A percentile compares a stretch with the other conserved stretches of the same genome.
phyloP scores from a whole-genome alignment of 2,329 filamentous ascomycete species.

The Cryphonectria parasitica region DNA sequence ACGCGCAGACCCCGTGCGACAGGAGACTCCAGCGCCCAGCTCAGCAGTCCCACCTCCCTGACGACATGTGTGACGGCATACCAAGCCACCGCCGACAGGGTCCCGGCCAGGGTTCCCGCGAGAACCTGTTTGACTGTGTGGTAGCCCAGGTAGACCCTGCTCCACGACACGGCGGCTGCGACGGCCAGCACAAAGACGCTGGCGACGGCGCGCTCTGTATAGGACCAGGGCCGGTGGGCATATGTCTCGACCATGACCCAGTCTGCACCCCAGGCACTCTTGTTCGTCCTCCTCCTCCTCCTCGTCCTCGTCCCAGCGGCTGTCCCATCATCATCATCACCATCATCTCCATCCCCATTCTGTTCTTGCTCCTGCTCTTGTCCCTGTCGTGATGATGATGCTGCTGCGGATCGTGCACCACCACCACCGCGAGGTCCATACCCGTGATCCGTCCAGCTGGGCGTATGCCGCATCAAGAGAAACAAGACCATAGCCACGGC shows the following conservation, averaged over 20 bases:
- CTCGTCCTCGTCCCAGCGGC: background rate
- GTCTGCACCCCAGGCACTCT: conserved; percentile 23
- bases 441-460: conserved; percentile 43
- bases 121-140: conserved; percentile 87
- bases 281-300: conserved; percentile 1
- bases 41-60: conserved; percentile 69
- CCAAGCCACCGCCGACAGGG: conserved; percentile 74
- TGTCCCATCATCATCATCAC: background rate
- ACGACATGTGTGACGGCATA: conserved; percentile 72
- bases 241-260: conserved; percentile 36
- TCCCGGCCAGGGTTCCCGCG: conserved; percentile 75
- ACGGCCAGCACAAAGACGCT: conserved; percentile 61
- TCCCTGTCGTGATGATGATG: no score
- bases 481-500: conserved; percentile 83
- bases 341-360: conserved; percentile 16
- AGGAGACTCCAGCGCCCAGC: conserved; percentile 71
- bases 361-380: background rate
- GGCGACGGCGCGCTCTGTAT: conserved; percentile 61
- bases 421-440: conserved; percentile 13
- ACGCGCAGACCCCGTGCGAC: conserved; percentile 70
- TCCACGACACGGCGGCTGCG: conserved; percentile 74
- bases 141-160: conserved; percentile 88
- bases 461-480: conserved; percentile 77
- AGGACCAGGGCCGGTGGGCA: conserved; percentile 59
- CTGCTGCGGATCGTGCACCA: conserved; percentile 13